Evolutionary conservation across 2,329 filamentous ascomycete species (phyloP).

Genomic region (Clarireedia homoeocarpa): DNA sequence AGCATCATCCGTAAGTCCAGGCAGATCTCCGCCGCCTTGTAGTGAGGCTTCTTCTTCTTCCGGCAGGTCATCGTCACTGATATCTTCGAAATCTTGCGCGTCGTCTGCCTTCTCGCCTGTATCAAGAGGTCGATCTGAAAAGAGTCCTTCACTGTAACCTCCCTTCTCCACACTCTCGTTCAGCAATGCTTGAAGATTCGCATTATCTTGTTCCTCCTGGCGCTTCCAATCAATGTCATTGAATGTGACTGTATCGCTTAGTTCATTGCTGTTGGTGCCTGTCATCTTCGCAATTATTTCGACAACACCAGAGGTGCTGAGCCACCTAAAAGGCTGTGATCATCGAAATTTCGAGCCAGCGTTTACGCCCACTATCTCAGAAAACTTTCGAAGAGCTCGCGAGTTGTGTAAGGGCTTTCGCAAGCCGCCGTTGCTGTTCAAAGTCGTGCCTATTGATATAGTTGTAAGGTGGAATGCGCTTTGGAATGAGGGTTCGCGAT

Average conservation of each 20-base stretch:
- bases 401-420: not conserved
- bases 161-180: slow-evolving; percentile 32
- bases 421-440: too few relatives aligned
- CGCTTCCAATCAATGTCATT: slow-evolving; percentile 33
- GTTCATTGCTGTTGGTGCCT: slow-evolving; percentile 5
- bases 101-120: slow-evolving; percentile 80
- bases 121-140: slow-evolving; percentile 46
- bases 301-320: slow-evolving; percentile 3
- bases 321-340: slow-evolving; percentile 2
- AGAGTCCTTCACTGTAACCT: slow-evolving; percentile 30
- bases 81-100: slow-evolving; percentile 84
- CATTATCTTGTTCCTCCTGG: slow-evolving; percentile 43
- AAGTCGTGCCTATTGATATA: too few relatives aligned
- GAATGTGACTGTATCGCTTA: slow-evolving; percentile 10
- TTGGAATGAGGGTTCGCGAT: too few relatives aligned
- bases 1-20: slow-evolving; percentile 44
- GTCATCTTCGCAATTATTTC: slow-evolving; percentile 14
- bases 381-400: not conserved
- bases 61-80: slow-evolving; percentile 83
- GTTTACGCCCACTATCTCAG: not conserved
- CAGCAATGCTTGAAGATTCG: slow-evolving; percentile 38
- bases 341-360: not conserved
- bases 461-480: too few relatives aligned
- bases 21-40: slow-evolving; percentile 18
- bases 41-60: slow-evolving; percentile 56